Conservation (phyloP, 1,139 yeast genomes). For the Protomyces lactucae-debilis region DNA sequence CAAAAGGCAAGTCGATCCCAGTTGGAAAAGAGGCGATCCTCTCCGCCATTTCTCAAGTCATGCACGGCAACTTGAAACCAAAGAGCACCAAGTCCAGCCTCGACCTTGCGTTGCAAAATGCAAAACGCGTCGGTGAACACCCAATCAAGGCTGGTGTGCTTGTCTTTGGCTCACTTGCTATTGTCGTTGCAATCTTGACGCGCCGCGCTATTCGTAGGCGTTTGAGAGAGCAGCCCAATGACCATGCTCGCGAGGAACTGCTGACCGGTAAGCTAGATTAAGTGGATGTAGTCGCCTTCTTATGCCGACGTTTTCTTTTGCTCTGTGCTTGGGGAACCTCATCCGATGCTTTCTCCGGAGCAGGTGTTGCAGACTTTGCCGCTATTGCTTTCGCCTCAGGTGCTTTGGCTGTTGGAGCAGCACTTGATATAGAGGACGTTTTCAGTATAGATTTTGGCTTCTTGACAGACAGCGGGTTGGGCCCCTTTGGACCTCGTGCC, state of each 20-base stretch:
- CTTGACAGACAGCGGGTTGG: conserved; percentile 29
- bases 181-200: conserved; percentile 10
- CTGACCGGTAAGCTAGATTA: neutral
- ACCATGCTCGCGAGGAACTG: neutral
- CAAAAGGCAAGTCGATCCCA: conserved; percentile 35
- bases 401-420: too few species aligned
- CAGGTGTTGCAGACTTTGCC: too few species aligned
- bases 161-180: neutral
- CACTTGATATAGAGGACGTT: neutral
- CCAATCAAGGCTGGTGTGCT: conserved; percentile 5
- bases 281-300: neutral
- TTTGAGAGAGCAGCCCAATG: neutral
- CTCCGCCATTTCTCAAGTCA: conserved; percentile 36
- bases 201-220: neutral
- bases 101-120: conserved; percentile 27
- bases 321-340: neutral
- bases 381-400: too few species aligned
- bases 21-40: conserved; percentile 36
- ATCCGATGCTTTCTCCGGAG: neutral
- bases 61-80: conserved; percentile 35
- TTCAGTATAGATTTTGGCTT: conserved; percentile 23
- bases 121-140: conserved; percentile 18
- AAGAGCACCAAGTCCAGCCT: conserved; percentile 33
- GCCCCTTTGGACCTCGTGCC: conserved; percentile 27
- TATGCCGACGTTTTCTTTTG: neutral